Conservation (phyloP, 2,329 filamentous ascomycete genomes). For the Pyricularia sp. region DNA sequence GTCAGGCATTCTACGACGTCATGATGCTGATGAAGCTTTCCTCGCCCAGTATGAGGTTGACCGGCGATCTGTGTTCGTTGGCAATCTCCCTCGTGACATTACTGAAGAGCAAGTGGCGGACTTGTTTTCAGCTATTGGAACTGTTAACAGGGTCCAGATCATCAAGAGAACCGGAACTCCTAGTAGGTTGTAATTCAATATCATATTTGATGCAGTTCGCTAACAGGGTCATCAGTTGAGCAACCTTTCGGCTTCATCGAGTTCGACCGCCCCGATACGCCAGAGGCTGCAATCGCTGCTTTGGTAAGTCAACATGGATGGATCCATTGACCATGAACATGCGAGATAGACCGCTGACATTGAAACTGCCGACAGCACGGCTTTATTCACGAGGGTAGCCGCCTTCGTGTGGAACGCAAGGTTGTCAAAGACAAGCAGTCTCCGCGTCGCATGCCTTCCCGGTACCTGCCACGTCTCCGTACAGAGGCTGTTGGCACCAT, state of each 20-base stretch:
- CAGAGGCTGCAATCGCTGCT: conserved; percentile 5
- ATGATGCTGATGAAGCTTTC: conserved; percentile 16
- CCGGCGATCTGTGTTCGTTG: conserved; percentile 21
- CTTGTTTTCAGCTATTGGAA: conserved; percentile 14
- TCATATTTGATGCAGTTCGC: not conserved
- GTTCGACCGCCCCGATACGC: conserved; percentile 10
- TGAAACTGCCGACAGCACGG: not conserved
- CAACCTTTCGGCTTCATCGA: conserved; percentile 18
- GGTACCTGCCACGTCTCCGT: not conserved
- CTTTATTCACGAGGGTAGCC: not conserved
- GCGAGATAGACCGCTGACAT: not conserved
- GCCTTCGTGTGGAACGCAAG: conserved; percentile 3
- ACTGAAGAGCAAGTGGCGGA: conserved; percentile 13
- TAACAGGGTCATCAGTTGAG: not conserved
- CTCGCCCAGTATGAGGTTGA: conserved; percentile 19
- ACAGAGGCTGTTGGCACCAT: not conserved
- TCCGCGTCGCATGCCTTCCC: conserved; percentile 1
- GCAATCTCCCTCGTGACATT: conserved; percentile 14
- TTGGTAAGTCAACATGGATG: not conserved
- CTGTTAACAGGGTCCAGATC: conserved; percentile 16
- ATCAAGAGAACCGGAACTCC: conserved; percentile 13
- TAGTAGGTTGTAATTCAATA: conserved; percentile 6
- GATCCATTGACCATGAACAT: not conserved
- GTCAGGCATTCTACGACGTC: conserved; percentile 9
- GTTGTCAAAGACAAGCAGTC: conserved; percentile 1